These are phyloP conservation scores for Akanthomyces dipterigenus DNA, from an alignment of 2,329 filamentous ascomycete genomes.

Conservation along the genomic window DNA sequence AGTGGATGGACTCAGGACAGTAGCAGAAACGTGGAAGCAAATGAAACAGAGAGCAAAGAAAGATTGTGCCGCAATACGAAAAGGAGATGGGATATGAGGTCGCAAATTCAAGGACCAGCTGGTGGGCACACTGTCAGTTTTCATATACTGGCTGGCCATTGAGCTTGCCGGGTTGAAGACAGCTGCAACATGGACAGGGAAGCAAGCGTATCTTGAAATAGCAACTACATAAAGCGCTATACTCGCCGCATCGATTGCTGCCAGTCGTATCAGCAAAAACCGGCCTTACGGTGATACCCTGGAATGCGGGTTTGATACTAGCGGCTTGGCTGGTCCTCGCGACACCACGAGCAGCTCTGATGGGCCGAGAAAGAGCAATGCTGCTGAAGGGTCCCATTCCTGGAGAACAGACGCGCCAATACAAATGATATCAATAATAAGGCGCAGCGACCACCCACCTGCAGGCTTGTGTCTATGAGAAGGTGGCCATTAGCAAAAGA, in stretches of 20 bases:
- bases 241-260: not conserved
- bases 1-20: not conserved
- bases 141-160: not conserved
- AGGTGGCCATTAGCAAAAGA: no score
- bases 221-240: no score
- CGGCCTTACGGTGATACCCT: not conserved
- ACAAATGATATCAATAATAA: not conserved
- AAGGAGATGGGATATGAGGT: not conserved
- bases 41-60: not conserved
- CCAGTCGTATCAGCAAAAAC: not conserved
- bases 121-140: not conserved
- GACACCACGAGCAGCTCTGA: not conserved
- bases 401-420: not conserved
- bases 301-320: not conserved
- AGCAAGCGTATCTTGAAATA: no score
- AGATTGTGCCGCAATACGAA: not conserved
- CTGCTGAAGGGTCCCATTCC: not conserved
- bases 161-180: not conserved
- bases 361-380: not conserved
- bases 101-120: not conserved
- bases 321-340: not conserved
- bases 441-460: no score
- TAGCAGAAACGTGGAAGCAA: not conserved
- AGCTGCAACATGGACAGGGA: not conserved
- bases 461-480: no score